Evolutionary conservation across 2,329 filamentous ascomycete genomes (phyloP).

Genomic region (Diplodia mutila): DNA sequence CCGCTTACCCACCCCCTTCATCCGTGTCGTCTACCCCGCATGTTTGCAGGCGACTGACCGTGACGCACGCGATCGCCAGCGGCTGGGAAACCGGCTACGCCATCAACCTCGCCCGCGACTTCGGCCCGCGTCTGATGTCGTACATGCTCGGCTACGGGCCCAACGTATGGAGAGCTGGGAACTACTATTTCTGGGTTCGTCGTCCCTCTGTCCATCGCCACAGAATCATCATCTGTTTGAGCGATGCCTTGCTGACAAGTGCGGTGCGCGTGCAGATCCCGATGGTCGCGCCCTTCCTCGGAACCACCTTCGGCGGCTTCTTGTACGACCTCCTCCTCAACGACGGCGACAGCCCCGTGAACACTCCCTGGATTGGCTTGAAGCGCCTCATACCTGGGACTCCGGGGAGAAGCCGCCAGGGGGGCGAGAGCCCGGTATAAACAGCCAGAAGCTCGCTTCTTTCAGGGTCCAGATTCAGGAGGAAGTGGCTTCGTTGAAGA

Average conservation of each 20-base stretch:
- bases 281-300: slow-evolving; percentile 68
- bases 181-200: slow-evolving; percentile 66
- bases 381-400: slow-evolving; percentile 31
- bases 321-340: slow-evolving; percentile 71
- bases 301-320: slow-evolving; percentile 65
- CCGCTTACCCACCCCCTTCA: background rate
- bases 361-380: slow-evolving; percentile 63
- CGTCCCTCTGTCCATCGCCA: slow-evolving; percentile 22
- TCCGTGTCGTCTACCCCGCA: background rate
- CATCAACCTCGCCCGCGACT: slow-evolving; percentile 72
- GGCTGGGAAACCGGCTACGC: slow-evolving; percentile 67
- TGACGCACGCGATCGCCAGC: background rate
- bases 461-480: too few relatives aligned
- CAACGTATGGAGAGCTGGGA: slow-evolving; percentile 65
- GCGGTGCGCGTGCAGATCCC: slow-evolving; percentile 49
- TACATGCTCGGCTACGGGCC: slow-evolving; percentile 69
- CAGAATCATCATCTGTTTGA: background rate
- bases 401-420: background rate
- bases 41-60: background rate
- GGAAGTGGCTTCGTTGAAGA: too few relatives aligned
- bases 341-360: slow-evolving; percentile 64
- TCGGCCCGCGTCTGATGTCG: slow-evolving; percentile 69
- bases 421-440: background rate
- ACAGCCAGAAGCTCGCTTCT: background rate
- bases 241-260: background rate